These are phyloP conservation scores for Collybia sordida DNA, from an alignment of 768 basidiomycete species.

Conservation along the genomic window DNA sequence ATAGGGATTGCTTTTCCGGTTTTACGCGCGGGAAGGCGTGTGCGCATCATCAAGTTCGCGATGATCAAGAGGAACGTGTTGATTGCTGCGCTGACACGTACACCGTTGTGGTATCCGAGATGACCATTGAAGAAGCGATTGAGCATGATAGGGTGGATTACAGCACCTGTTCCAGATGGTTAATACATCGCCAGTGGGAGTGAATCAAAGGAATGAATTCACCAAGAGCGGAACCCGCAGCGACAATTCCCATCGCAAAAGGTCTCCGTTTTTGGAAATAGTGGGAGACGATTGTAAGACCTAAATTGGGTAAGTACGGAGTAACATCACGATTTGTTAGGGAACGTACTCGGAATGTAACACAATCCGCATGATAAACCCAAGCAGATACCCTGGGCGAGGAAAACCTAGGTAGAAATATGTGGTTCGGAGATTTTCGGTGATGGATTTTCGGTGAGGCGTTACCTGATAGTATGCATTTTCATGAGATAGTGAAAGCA, in stretches of 20 bases:
- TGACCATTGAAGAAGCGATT: slow-evolving; percentile 49
- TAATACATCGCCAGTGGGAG: too few relatives aligned
- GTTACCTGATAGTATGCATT: slow-evolving; percentile 36
- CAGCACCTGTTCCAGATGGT: slow-evolving; percentile 53
- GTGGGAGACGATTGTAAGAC: slow-evolving; percentile 31
- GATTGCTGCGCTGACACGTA: slow-evolving; percentile 3
- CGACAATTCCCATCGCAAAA: slow-evolving; percentile 33
- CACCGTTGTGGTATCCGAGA: slow-evolving; percentile 15
- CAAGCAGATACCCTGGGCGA: slow-evolving; percentile 45
- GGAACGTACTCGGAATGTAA: slow-evolving; percentile 41
- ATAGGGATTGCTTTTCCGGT: slow-evolving; percentile 23
- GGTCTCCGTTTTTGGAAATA: slow-evolving; percentile 35
- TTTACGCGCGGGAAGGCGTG: slow-evolving; percentile 17
- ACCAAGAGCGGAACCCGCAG: slow-evolving; percentile 19
- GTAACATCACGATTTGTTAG: background rate
- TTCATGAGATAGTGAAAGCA: slow-evolving; percentile 31
- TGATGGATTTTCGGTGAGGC: background rate
- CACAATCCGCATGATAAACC: slow-evolving; percentile 52
- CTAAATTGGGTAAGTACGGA: background rate
- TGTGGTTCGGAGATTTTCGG: background rate
- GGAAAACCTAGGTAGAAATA: slow-evolving; percentile 38
- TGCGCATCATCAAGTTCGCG: background rate
- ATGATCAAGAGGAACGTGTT: background rate
- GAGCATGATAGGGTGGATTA: slow-evolving; percentile 62
- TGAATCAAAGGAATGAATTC: background rate